Conservation (phyloP, 2,329 filamentous ascomycete species). For the Aspergillus sp. region DNA sequence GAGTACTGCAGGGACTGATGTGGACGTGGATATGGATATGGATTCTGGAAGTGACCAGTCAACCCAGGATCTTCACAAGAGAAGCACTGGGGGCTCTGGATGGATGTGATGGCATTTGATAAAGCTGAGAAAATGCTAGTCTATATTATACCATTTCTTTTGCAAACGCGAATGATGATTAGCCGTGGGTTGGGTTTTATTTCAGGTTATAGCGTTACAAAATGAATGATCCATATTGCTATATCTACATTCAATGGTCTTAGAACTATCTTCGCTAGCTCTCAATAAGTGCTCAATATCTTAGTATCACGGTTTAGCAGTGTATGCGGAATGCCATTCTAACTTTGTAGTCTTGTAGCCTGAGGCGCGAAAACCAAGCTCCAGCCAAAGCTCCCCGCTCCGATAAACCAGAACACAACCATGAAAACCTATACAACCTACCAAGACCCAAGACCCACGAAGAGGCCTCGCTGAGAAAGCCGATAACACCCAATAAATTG, state of each 20-base stretch:
- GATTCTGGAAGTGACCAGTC: slow-evolving; percentile 19
- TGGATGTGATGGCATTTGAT: slow-evolving; percentile 20
- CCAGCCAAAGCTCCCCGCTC: background rate
- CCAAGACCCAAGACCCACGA: background rate
- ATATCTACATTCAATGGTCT: too few species aligned
- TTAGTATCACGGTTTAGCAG: too few species aligned
- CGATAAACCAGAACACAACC: background rate
- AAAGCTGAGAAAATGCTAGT: background rate
- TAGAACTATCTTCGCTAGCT: too few species aligned
- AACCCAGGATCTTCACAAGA: slow-evolving; percentile 6
- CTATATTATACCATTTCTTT: background rate
- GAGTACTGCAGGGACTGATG: slow-evolving; percentile 15
- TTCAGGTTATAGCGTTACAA: too few species aligned
- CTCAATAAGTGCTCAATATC: too few species aligned
- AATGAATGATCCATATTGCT: too few species aligned
- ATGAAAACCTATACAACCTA: background rate
- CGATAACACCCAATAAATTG: too few species aligned
- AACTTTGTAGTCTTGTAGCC: background rate
- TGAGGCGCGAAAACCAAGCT: background rate
- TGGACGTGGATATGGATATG: slow-evolving; percentile 27
- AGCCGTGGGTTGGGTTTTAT: too few species aligned
- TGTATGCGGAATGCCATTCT: too few species aligned
- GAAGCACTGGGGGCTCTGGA: slow-evolving; percentile 21
- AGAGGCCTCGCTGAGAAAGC: too few species aligned
- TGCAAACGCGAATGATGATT: too few species aligned